Conservation (phyloP, 345 rosid genomes). For the Hibiscus mutabilis region DNA sequence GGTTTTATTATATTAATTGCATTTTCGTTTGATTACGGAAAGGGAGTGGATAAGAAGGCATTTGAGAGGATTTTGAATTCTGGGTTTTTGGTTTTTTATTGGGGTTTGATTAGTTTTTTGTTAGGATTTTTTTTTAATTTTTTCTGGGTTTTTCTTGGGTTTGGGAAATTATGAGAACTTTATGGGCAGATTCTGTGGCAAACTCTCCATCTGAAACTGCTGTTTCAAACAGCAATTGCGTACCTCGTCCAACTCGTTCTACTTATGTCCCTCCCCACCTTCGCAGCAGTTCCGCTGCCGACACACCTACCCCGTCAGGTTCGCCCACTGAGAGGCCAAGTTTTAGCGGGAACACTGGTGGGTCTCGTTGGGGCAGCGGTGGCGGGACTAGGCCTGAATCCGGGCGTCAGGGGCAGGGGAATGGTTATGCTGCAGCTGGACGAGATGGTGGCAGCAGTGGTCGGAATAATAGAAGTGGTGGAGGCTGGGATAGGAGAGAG, state of each 20-base stretch:
- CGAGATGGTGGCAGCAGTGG: conserved; percentile 36
- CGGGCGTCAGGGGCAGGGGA: conserved; percentile 39
- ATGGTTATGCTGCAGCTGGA: conserved; percentile 26
- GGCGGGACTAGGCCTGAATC: not conserved
- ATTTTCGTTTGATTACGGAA: not conserved
- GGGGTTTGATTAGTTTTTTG: not conserved
- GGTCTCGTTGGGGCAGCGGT: conserved; percentile 17
- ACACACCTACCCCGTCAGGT: conserved; percentile 36
- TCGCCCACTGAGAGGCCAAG: not conserved
- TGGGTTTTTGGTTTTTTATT: not conserved
- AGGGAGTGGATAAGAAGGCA: conserved; percentile 2
- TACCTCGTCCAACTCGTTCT: conserved; percentile 21
- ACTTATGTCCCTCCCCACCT: conserved; percentile 87
- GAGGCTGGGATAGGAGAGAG: conserved; percentile 79
- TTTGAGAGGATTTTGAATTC: conserved; percentile 1
- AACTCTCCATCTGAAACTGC: conserved; percentile 75
- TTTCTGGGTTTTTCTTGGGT: conserved; percentile 10
- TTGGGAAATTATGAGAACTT: conserved; percentile 52
- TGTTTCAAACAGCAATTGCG: conserved; percentile 23
- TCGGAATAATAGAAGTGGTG: conserved; percentile 57
- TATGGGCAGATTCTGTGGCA: conserved; percentile 94
- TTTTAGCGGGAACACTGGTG: conserved; percentile 40
- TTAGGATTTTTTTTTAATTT: not conserved
- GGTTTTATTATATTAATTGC: not conserved
- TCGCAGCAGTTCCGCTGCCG: conserved; percentile 45